Percentiles rank a stretch among this genome's conserved stretches.
Evolutionary conservation across 192 early-diverging fungal species (phyloP).

Genomic region (Coemansia sp.): DNA sequence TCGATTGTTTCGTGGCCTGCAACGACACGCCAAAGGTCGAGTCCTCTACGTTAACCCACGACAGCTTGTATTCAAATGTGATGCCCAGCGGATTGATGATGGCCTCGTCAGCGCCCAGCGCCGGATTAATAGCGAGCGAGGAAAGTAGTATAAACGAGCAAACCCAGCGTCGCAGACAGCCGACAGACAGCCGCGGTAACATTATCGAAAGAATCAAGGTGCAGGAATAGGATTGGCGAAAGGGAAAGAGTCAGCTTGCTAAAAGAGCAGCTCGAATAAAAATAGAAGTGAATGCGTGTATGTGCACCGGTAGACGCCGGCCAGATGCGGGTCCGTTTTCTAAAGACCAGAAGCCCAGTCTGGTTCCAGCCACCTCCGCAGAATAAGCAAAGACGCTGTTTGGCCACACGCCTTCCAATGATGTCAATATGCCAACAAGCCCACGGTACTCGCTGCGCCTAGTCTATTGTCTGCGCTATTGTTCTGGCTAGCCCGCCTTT

Average conservation of each 20-base stretch:
- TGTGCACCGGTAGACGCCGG: neutral
- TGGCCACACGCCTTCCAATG: neutral
- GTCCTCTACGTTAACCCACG: slow-evolving; percentile 38
- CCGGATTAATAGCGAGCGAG: slow-evolving; percentile 3
- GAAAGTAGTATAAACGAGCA: slow-evolving; percentile 6
- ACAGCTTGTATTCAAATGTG: slow-evolving; percentile 44
- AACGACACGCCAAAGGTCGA: slow-evolving; percentile 42
- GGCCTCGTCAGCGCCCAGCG: slow-evolving; percentile 2
- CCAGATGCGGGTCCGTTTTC: too few species aligned
- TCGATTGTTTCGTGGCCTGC: slow-evolving; percentile 19
- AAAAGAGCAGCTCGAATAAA: neutral
- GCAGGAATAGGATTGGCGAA: neutral
- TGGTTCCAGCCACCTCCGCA: neutral
- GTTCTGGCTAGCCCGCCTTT: neutral
- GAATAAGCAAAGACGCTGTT: neutral
- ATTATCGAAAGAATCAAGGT: neutral
- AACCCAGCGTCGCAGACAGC: slow-evolving; percentile 14
- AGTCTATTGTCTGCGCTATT: neutral
- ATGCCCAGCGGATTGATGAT: slow-evolving; percentile 23
- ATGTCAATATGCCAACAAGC: neutral
- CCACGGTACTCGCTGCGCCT: neutral
- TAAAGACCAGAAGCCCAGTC: neutral
- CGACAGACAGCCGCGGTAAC: neutral
- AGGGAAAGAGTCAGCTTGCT: neutral
- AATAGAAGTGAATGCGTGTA: slow-evolving; percentile 1